Conservation (phyloP, 148 eudicot species). For the Chenopodium berlandieri region DNA sequence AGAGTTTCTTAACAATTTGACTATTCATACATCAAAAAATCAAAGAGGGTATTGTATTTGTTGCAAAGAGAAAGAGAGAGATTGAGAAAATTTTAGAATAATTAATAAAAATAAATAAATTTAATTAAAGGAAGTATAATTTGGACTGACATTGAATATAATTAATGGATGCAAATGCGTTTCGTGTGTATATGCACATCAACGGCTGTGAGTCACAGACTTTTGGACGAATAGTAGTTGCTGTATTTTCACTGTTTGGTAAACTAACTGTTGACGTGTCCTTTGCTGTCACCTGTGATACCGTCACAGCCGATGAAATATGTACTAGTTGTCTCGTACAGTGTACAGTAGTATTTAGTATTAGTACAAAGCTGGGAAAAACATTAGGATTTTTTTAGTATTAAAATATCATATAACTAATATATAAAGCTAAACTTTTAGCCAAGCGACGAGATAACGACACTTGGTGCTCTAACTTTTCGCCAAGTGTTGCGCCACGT, state of each 20-base stretch:
- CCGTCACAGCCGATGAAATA: neutral
- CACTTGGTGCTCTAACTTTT: too few species aligned
- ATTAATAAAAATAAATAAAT: too few species aligned
- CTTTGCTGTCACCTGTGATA: neutral
- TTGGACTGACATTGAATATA: neutral
- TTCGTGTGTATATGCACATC: neutral
- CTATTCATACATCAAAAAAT: neutral
- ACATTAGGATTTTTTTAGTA: too few species aligned
- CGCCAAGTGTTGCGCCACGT: too few species aligned
- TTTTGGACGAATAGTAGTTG: neutral
- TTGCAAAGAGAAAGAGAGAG: too few species aligned
- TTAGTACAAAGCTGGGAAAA: too few species aligned
- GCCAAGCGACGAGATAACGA: too few species aligned
- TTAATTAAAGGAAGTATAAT: neutral
- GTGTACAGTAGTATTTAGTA: too few species aligned
- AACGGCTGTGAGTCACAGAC: constrained; percentile 12
- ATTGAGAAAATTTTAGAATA: too few species aligned
- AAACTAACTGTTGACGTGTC: neutral
- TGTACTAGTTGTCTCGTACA: neutral
- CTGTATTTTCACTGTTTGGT: neutral
- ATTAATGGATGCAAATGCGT: constrained; percentile 6
- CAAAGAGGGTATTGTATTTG: neutral
- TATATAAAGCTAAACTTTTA: too few species aligned
- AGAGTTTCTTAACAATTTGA: neutral
- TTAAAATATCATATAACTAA: too few species aligned